phyloP scores from a whole-genome alignment of 2,329 filamentous ascomycete species.

The Fusarium armeniacum region DNA sequence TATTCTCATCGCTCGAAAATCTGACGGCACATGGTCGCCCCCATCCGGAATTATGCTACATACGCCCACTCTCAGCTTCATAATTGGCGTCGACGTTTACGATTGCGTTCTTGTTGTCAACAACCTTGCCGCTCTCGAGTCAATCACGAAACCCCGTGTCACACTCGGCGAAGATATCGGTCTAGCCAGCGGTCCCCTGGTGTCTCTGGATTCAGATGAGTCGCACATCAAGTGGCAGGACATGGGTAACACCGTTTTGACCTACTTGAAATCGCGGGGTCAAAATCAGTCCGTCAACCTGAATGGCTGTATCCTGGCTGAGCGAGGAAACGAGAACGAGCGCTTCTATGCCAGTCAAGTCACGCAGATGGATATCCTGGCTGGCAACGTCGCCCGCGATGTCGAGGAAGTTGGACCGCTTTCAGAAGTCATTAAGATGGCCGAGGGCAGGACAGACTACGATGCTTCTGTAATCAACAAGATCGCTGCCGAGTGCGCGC shows the following conservation, averaged over 20 bases:
- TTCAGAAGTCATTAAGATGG: conserved; percentile 87
- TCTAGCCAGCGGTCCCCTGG: conserved; percentile 81
- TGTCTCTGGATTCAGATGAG: conserved; percentile 65
- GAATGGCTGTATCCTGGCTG: conserved; percentile 69
- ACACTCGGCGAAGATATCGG: conserved; percentile 87
- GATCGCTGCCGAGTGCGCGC: conserved; percentile 76
- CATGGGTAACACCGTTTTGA: conserved; percentile 67
- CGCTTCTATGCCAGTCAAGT: conserved; percentile 67
- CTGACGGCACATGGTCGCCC: conserved; percentile 90
- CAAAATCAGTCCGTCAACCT: conserved; percentile 68
- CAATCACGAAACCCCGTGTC: conserved; percentile 83
- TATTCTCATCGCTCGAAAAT: conserved; percentile 84
- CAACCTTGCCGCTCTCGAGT: conserved; percentile 84
- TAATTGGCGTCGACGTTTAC: conserved; percentile 94
- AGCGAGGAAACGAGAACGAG: conserved; percentile 72
- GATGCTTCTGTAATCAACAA: conserved; percentile 76
- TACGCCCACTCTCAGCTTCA: conserved; percentile 88
- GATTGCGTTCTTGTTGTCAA: conserved; percentile 96
- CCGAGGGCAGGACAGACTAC: conserved; percentile 84
- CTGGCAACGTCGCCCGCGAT: conserved; percentile 68
- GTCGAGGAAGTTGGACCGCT: conserved; percentile 71
- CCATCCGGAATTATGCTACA: conserved; percentile 93
- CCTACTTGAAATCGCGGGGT: conserved; percentile 71
- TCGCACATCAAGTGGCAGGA: conserved; percentile 66
- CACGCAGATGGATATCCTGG: conserved; percentile 69